phyloP scores from a whole-genome alignment of 257 asterid genomes.

The Salvia hispanica region DNA sequence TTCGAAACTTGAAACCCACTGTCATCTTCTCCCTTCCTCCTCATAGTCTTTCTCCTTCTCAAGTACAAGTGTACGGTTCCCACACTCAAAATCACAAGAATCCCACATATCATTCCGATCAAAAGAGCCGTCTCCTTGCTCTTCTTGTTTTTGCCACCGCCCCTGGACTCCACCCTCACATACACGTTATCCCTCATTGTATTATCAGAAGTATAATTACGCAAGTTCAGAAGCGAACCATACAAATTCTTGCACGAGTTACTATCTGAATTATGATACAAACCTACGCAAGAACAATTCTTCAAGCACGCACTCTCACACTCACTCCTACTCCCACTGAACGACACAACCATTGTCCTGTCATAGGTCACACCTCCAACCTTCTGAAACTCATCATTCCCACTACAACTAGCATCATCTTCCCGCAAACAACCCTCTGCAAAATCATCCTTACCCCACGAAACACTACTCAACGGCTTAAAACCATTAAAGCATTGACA shows the following conservation, averaged over 20 bases:
- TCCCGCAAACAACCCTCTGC: conserved; percentile 60
- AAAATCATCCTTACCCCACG: conserved; percentile 72
- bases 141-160: conserved; percentile 33
- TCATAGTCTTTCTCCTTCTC: conserved; percentile 43
- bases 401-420: conserved; percentile 41
- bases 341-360: conserved; percentile 42
- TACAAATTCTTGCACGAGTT: conserved; percentile 61
- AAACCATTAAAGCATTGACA: conserved; percentile 66
- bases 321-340: conserved; percentile 48
- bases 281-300: conserved; percentile 75
- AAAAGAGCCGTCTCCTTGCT: conserved; percentile 36
- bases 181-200: conserved; percentile 48
- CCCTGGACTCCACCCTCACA: conserved; percentile 47
- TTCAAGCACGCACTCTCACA: conserved; percentile 59
- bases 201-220: conserved; percentile 47
- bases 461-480: conserved; percentile 45
- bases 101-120: conserved; percentile 51
- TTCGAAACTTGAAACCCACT: conserved; percentile 56
- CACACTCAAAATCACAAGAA: conserved; percentile 43
- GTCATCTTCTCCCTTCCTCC: conserved; percentile 46
- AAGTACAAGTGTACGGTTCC: conserved; percentile 43
- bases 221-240: conserved; percentile 58
- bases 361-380: conserved; percentile 55
- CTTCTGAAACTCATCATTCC: conserved; percentile 60
- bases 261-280: conserved; percentile 46